phyloP scores from a whole-genome alignment of 2,329 filamentous ascomycete genomes.

The Pseudogymnoascus sp. region DNA sequence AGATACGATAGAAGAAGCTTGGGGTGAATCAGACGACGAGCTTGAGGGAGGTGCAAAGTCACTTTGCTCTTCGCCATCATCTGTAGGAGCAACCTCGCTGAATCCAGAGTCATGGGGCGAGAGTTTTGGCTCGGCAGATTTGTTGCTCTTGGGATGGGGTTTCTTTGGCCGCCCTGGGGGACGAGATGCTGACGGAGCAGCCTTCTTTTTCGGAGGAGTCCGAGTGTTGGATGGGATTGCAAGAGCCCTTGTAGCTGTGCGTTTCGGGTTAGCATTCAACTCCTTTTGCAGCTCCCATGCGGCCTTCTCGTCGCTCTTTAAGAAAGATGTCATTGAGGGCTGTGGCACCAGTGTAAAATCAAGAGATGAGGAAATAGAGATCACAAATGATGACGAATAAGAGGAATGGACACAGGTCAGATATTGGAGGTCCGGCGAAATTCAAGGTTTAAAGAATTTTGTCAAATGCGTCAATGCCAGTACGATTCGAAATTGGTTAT shows the following conservation, averaged over 20 bases:
- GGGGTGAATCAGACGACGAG: neutral
- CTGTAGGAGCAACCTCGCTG: neutral
- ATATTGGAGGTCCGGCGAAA: neutral
- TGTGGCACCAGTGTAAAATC: neutral
- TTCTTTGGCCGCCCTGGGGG: neutral
- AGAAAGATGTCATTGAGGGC: neutral
- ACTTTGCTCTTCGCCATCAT: neutral
- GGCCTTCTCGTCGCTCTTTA: neutral
- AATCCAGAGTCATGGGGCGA: neutral
- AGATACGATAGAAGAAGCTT: neutral
- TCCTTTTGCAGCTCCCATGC: neutral
- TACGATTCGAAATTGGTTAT: neutral
- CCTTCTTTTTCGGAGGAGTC: neutral
- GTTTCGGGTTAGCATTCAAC: conserved; percentile 7
- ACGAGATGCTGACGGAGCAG: neutral
- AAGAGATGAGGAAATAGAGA: neutral
- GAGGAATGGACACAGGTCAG: neutral
- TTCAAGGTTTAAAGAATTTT: neutral
- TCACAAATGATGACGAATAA: neutral
- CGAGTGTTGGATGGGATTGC: neutral
- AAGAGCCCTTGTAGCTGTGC: neutral
- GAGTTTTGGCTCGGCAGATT: neutral
- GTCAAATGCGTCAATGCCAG: neutral
- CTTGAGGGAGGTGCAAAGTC: neutral
- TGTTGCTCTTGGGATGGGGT: neutral